Percentiles rank a stretch among this genome's conserved stretches.
Evolutionary conservation across 305 asterid species (phyloP).

Genomic region (Ilex paraguariensis): DNA sequence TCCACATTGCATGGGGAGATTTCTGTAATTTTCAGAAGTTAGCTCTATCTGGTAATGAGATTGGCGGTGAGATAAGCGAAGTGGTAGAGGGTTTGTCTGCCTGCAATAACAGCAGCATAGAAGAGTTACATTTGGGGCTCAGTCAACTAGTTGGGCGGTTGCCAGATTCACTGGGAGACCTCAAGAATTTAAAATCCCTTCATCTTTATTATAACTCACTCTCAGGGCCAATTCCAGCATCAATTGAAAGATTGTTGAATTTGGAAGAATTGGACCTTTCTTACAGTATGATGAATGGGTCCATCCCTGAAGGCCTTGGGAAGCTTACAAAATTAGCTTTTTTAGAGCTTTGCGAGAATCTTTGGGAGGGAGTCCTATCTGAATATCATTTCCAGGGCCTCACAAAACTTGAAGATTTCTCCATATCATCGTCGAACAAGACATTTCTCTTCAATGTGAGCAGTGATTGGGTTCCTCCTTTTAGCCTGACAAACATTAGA

Average conservation of each 20-base stretch:
- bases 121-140: neutral
- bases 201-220: constrained; percentile 9
- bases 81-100: neutral
- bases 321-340: too few relatives aligned
- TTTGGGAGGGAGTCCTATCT: too few relatives aligned
- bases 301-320: constrained; percentile 9
- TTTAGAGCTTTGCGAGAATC: too few relatives aligned
- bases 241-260: constrained; percentile 10
- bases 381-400: too few relatives aligned
- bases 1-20: neutral
- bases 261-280: constrained; percentile 9
- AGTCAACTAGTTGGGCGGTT: neutral
- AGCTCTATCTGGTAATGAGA: neutral
- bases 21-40: neutral
- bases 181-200: constrained; percentile 7
- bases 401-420: too few relatives aligned
- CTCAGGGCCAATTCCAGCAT: constrained; percentile 14
- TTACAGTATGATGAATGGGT: too few relatives aligned
- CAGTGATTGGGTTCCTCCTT: too few relatives aligned
- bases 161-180: neutral
- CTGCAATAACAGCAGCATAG: neutral
- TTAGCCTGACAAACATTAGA: too few relatives aligned
- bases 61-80: neutral
- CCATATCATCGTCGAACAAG: too few relatives aligned
- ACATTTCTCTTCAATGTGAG: too few relatives aligned